A percentile compares a stretch with the other conserved stretches of the same genome.
These are phyloP conservation scores for Yamadazyma trypodendri DNA, from an alignment of 1,139 yeast genomes.

Conservation along the genomic window DNA sequence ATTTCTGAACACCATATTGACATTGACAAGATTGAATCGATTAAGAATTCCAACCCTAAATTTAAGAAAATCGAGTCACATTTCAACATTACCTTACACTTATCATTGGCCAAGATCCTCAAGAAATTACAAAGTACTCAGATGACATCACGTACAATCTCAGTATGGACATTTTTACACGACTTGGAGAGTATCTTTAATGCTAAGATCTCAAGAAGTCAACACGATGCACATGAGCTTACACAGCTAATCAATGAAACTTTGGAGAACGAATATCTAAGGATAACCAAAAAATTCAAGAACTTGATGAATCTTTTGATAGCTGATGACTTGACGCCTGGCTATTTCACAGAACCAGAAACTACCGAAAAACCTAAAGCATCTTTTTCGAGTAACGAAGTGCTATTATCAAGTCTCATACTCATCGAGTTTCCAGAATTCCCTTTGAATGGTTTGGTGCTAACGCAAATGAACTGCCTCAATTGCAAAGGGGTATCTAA, in stretches of 20 bases:
- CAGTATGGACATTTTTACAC: slow-evolving; percentile 78
- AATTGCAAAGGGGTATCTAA: slow-evolving; percentile 64
- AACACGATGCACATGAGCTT: slow-evolving; percentile 94
- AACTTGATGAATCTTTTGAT: slow-evolving; percentile 14
- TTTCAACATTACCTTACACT: slow-evolving; percentile 51
- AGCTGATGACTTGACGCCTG: slow-evolving; percentile 3
- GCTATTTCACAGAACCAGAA: neutral
- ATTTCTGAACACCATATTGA: slow-evolving; percentile 23
- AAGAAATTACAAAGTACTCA: slow-evolving; percentile 64
- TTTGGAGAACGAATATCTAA: slow-evolving; percentile 62
- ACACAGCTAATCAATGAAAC: slow-evolving; percentile 80
- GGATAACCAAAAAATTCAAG: slow-evolving; percentile 36
- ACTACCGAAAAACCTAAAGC: neutral
- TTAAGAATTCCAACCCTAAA: slow-evolving; percentile 20
- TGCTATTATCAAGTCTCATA: slow-evolving; percentile 21
- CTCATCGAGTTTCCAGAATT: slow-evolving; percentile 51
- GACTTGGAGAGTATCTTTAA: slow-evolving; percentile 75
- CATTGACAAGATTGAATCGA: slow-evolving; percentile 11
- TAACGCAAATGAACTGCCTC: slow-evolving; percentile 68
- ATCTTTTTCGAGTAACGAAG: neutral
- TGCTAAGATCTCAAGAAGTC: slow-evolving; percentile 74
- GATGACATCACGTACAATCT: slow-evolving; percentile 50
- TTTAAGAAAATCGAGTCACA: slow-evolving; percentile 25
- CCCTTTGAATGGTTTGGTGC: slow-evolving; percentile 70
- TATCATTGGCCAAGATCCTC: slow-evolving; percentile 54